Percentiles rank a stretch among this genome's conserved stretches.
These are phyloP conservation scores for Gossypium lobatum DNA, from an alignment of 441 rosid species.

Conservation along the genomic window DNA sequence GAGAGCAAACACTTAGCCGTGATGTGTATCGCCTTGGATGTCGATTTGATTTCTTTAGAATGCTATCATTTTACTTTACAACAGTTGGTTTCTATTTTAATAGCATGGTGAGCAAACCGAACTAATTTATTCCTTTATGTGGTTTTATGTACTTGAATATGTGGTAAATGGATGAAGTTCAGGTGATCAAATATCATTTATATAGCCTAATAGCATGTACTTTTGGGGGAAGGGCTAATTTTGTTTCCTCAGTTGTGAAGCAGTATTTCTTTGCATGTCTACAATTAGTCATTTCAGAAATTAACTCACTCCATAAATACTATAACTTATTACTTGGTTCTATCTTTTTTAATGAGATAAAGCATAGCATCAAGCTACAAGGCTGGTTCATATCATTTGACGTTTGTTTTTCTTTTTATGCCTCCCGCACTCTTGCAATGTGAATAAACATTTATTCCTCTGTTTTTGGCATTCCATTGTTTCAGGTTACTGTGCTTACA, in stretches of 20 bases:
- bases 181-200: neutral
- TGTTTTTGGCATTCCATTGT: slow-evolving; percentile 9
- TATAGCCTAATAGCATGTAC: neutral
- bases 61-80: slow-evolving; percentile 95
- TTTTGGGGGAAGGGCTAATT: neutral
- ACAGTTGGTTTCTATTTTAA: slow-evolving; percentile 98
- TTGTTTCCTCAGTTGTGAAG: slow-evolving; percentile 4
- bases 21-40: slow-evolving; percentile 91
- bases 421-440: neutral
- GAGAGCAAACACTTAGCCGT: slow-evolving; percentile 97
- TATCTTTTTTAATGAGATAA: neutral
- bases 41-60: slow-evolving; percentile 91
- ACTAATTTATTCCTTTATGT: slow-evolving; percentile 7
- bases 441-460: neutral
- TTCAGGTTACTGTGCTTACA: slow-evolving; percentile 78
- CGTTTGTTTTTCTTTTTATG: neutral
- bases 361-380: neutral
- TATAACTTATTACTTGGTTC: neutral
- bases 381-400: slow-evolving; percentile 2
- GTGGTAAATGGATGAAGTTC: neutral
- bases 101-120: slow-evolving; percentile 64
- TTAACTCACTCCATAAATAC: neutral
- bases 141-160: slow-evolving; percentile 2
- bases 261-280: slow-evolving; percentile 6
- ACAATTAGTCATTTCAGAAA: neutral